Evolutionary conservation across 2,329 filamentous ascomycete species (phyloP).

Genomic region (Aschersonia sp.): DNA sequence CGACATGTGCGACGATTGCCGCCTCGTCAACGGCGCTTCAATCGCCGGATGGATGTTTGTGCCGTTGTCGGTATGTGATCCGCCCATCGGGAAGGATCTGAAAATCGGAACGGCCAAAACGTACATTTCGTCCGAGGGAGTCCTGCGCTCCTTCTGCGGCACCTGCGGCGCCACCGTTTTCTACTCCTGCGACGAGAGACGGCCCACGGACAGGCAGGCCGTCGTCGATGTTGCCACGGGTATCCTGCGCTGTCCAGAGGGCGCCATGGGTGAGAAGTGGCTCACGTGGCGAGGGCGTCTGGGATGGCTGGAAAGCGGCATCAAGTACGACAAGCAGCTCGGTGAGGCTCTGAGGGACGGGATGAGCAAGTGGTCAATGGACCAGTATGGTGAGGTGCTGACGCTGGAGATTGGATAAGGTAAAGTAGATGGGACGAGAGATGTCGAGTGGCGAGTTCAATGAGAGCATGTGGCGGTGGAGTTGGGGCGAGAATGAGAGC

Average conservation of each 20-base stretch:
- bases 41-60: slow-evolving; percentile 27
- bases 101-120: slow-evolving; percentile 27
- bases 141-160: slow-evolving; percentile 29
- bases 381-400: slow-evolving; percentile 18
- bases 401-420: slow-evolving; percentile 9
- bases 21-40: slow-evolving; percentile 25
- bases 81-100: slow-evolving; percentile 20
- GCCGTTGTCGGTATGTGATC: slow-evolving; percentile 20
- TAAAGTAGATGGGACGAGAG: neutral
- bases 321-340: slow-evolving; percentile 21
- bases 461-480: neutral
- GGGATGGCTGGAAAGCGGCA: slow-evolving; percentile 18
- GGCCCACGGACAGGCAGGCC: slow-evolving; percentile 14
- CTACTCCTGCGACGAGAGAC: slow-evolving; percentile 13
- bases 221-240: slow-evolving; percentile 28
- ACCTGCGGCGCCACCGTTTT: slow-evolving; percentile 30
- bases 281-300: slow-evolving; percentile 27
- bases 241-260: slow-evolving; percentile 28
- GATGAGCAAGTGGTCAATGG: slow-evolving; percentile 20
- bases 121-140: slow-evolving; percentile 22
- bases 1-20: slow-evolving; percentile 29
- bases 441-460: neutral
- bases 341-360: slow-evolving; percentile 19
- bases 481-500: neutral
- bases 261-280: slow-evolving; percentile 28